These are phyloP conservation scores for Trichoderma aggressivum DNA, from an alignment of 2,329 filamentous ascomycete genomes.

Conservation along the genomic window DNA sequence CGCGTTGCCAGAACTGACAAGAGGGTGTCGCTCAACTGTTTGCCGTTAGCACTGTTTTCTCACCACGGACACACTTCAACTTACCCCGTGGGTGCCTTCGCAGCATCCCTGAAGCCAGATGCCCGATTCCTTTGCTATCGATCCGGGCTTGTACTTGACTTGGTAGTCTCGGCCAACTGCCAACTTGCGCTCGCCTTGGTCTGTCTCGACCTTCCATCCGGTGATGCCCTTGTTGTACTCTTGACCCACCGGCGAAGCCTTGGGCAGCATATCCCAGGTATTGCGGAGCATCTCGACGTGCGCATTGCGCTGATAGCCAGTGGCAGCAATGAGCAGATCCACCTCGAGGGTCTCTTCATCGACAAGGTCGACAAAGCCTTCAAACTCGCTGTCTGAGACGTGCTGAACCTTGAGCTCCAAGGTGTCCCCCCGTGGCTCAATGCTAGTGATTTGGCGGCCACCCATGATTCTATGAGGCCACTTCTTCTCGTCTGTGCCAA, in stretches of 20 bases:
- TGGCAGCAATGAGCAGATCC: constrained; percentile 81
- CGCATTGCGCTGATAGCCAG: constrained; percentile 75
- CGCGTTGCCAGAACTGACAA: constrained; percentile 74
- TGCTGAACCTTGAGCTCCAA: constrained; percentile 60
- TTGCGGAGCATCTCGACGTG: constrained; percentile 74
- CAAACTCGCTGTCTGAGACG: constrained; percentile 38
- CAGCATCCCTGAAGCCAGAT: constrained; percentile 94
- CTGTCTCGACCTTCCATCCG: constrained; percentile 41
- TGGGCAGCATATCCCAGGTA: constrained; percentile 63
- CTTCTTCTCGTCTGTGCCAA: constrained; percentile 62
- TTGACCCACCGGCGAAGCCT: constrained; percentile 31
- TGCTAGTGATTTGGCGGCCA: constrained; percentile 61
- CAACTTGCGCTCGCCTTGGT: constrained; percentile 49
- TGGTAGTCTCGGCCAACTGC: constrained; percentile 74
- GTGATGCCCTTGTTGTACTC: constrained; percentile 35
- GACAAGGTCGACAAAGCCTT: constrained; percentile 36
- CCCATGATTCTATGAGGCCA: constrained; percentile 83
- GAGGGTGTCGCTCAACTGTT: constrained; percentile 73
- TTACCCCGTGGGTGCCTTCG: constrained; percentile 86
- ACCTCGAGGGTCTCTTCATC: constrained; percentile 65
- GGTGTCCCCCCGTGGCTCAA: constrained; percentile 50
- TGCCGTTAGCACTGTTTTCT: neutral
- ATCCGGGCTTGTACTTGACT: constrained; percentile 65
- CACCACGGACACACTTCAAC: constrained; percentile 35
- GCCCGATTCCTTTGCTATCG: constrained; percentile 69